These are phyloP conservation scores for Wickerhamiella parazyma DNA, from an alignment of 805 yeast genomes.

Conservation along the genomic window DNA sequence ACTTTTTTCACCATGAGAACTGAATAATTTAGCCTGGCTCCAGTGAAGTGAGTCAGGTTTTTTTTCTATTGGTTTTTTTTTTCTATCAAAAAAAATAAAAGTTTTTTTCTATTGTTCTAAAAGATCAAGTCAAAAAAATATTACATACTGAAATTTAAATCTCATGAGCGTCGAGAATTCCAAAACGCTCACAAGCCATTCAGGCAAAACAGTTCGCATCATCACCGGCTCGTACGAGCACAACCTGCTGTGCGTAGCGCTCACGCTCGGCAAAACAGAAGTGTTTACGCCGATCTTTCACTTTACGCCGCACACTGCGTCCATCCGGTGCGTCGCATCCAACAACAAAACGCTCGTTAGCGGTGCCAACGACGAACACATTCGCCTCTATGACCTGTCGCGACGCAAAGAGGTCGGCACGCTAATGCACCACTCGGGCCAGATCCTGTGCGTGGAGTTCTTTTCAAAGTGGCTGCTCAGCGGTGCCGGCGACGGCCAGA, in stretches of 20 bases:
- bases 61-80: background rate
- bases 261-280: slow-evolving; percentile 36
- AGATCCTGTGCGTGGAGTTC: slow-evolving; percentile 65
- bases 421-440: slow-evolving; percentile 75
- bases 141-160: background rate
- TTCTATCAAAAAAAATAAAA: background rate
- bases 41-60: background rate
- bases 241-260: slow-evolving; percentile 69
- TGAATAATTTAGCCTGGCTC: too few relatives aligned
- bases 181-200: background rate
- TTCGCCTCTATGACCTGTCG: slow-evolving; percentile 84
- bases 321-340: slow-evolving; percentile 72
- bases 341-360: slow-evolving; percentile 79
- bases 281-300: slow-evolving; percentile 89
- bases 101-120: background rate
- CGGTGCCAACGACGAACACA: slow-evolving; percentile 92
- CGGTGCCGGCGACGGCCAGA: slow-evolving; percentile 81
- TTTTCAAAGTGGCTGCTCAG: slow-evolving; percentile 68
- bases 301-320: slow-evolving; percentile 84
- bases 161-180: background rate
- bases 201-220: slow-evolving; percentile 38
- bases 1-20: slow-evolving; percentile 35
- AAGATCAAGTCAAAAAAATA: background rate
- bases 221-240: slow-evolving; percentile 95
- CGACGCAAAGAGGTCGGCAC: slow-evolving; percentile 91